A percentile compares a stretch with the other conserved stretches of the same genome.
phyloP scores from a whole-genome alignment of 306 rosid species.

The Leucaena leucocephala region DNA sequence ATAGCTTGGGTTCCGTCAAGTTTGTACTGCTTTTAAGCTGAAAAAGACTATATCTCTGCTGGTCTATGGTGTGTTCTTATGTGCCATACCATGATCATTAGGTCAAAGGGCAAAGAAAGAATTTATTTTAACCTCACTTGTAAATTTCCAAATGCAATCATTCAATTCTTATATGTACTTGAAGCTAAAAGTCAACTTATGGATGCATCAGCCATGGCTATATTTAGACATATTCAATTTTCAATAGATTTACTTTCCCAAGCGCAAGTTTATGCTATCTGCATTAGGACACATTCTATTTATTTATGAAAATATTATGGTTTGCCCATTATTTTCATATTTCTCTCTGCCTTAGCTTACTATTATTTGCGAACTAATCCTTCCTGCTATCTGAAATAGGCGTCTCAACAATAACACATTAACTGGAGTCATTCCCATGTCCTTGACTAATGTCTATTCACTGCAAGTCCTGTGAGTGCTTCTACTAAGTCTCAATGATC shows the following conservation, averaged over 20 bases:
- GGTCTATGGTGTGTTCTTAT: not conserved
- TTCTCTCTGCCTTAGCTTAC: not conserved
- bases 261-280: not conserved
- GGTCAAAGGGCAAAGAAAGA: not conserved
- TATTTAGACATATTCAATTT: not conserved
- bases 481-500: not conserved
- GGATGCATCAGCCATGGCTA: not conserved
- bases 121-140: not conserved
- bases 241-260: not conserved
- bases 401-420: conserved; percentile 80
- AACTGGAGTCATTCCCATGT: conserved; percentile 46
- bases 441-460: conserved; percentile 43
- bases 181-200: not conserved
- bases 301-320: not conserved
- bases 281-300: not conserved
- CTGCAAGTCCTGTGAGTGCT: conserved; percentile 78
- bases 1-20: not conserved
- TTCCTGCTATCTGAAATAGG: conserved; percentile 44
- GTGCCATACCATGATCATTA: not conserved
- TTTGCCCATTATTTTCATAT: not conserved
- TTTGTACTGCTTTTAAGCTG: not conserved
- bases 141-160: not conserved
- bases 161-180: not conserved
- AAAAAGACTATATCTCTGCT: too few relatives aligned
- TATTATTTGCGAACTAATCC: conserved; percentile 26